Percentiles rank a stretch among this genome's conserved stretches.
Evolutionary conservation across 1,139 yeast species (phyloP).

Genomic region (Pichia sp.): DNA sequence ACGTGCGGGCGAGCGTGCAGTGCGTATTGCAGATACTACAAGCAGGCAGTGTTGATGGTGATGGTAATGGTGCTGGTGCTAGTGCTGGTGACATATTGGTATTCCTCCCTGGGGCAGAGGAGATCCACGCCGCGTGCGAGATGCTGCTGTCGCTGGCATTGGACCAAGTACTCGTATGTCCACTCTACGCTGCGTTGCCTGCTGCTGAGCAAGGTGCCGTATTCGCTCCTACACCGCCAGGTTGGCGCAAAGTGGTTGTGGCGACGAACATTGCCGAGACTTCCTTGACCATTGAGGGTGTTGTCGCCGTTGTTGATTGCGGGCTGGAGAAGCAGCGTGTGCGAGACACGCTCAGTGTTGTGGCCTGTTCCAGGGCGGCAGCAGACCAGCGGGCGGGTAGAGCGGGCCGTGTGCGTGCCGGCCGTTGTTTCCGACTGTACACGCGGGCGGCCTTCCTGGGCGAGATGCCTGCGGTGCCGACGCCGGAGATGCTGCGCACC

Average conservation of each 20-base stretch:
- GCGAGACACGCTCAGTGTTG: too few species aligned
- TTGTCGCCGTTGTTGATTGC: conserved; percentile 81
- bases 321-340: conserved; percentile 92
- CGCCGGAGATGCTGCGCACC: conserved; percentile 83
- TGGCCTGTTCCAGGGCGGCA: conserved; percentile 87
- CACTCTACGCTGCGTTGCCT: conserved; percentile 91
- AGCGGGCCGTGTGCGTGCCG: conserved; percentile 97
- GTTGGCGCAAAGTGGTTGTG: conserved; percentile 76
- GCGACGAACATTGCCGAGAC: conserved; percentile 98
- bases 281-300: conserved; percentile 90
- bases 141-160: too few species aligned
- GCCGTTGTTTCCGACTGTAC: conserved; percentile 83
- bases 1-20: conserved; percentile 80
- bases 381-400: conserved; percentile 97
- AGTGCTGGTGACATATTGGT: conserved; percentile 78
- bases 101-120: conserved; percentile 91
- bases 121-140: conserved; percentile 46
- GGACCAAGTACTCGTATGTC: too few species aligned
- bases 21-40: conserved; percentile 74
- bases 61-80: conserved; percentile 66
- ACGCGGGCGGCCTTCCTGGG: conserved; percentile 81
- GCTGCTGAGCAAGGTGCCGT: conserved; percentile 74
- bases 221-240: conserved; percentile 81
- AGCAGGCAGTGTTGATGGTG: too few species aligned
- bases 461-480: conserved; percentile 71